phyloP scores from a whole-genome alignment of 805 yeast species.

The Candida boidinii region DNA sequence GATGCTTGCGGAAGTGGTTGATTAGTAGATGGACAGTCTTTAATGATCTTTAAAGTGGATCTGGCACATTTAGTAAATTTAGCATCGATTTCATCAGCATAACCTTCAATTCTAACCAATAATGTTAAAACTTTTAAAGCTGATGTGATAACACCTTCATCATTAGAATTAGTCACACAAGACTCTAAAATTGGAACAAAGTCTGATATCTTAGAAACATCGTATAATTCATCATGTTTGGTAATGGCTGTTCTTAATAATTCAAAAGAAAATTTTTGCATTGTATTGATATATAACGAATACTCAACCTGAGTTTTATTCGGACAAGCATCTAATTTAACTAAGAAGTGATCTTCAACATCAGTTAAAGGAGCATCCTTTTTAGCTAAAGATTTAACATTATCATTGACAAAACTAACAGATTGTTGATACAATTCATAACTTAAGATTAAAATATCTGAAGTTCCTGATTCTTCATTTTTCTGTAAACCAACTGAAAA shows the following conservation, averaged over 20 bases:
- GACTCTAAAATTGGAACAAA: conserved; percentile 67
- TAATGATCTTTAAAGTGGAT: conserved; percentile 51
- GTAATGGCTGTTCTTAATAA: conserved; percentile 63
- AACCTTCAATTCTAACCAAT: conserved; percentile 51
- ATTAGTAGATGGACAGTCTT: conserved; percentile 70
- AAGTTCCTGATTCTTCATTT: conserved; percentile 49
- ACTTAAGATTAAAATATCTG: conserved; percentile 60
- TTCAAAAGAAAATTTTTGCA: conserved; percentile 74
- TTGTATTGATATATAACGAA: conserved; percentile 45
- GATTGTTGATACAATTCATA: conserved; percentile 63
- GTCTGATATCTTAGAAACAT: conserved; percentile 53
- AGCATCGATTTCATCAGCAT: conserved; percentile 41
- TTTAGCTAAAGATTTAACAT: conserved; percentile 9
- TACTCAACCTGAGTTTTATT: conserved; percentile 45
- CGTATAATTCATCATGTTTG: conserved; percentile 50
- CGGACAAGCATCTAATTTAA: conserved; percentile 58
- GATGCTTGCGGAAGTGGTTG: conserved; percentile 75
- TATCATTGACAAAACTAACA: conserved; percentile 17
- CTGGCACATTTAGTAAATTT: conserved; percentile 55
- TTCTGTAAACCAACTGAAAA: conserved; percentile 71
- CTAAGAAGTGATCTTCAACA: conserved; percentile 54
- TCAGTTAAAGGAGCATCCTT: conserved; percentile 13
- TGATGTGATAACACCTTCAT: conserved; percentile 70
- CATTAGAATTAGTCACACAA: conserved; percentile 46
- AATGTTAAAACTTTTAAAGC: conserved; percentile 55